phyloP scores from a whole-genome alignment of 2,329 filamentous ascomycete genomes.

The Ustulina deusta region DNA sequence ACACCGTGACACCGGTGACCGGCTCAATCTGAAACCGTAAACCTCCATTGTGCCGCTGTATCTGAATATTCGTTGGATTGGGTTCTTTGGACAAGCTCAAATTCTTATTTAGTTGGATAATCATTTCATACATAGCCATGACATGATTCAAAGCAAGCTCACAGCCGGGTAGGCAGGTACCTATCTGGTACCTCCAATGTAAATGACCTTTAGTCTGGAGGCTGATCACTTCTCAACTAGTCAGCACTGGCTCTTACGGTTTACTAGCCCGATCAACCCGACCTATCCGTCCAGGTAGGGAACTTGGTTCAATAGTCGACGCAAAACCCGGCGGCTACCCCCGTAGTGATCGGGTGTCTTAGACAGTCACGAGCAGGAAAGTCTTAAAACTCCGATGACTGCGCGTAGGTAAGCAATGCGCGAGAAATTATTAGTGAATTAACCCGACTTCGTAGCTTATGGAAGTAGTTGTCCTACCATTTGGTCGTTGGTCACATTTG shows the following conservation, averaged over 20 bases:
- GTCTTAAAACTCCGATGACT: conserved; percentile 26
- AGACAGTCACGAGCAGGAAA: background rate
- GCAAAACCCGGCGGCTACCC: background rate
- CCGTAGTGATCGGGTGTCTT: too few relatives aligned
- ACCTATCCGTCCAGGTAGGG: background rate
- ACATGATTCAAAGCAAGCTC: background rate
- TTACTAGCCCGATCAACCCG: conserved; percentile 17
- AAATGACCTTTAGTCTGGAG: background rate
- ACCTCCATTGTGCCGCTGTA: background rate
- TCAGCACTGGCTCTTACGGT: conserved; percentile 4
- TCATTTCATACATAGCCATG: too few relatives aligned
- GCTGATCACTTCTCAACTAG: conserved; percentile 25
- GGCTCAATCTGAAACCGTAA: background rate
- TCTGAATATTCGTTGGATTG: background rate
- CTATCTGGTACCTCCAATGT: background rate
- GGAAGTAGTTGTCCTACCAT: too few relatives aligned
- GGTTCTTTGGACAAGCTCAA: background rate
- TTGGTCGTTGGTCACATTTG: conserved; percentile 44
- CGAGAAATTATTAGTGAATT: background rate
- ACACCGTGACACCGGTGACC: conserved; percentile 5
- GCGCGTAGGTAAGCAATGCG: conserved; percentile 27
- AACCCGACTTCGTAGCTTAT: too few relatives aligned
- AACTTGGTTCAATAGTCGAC: conserved; percentile 15
- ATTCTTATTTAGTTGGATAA: background rate
- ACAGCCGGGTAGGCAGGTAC: too few relatives aligned